Base-by-base conservation (phyloP, 2,329 filamentous ascomycete genomes). In the Podosphaera xanthii region DNA sequence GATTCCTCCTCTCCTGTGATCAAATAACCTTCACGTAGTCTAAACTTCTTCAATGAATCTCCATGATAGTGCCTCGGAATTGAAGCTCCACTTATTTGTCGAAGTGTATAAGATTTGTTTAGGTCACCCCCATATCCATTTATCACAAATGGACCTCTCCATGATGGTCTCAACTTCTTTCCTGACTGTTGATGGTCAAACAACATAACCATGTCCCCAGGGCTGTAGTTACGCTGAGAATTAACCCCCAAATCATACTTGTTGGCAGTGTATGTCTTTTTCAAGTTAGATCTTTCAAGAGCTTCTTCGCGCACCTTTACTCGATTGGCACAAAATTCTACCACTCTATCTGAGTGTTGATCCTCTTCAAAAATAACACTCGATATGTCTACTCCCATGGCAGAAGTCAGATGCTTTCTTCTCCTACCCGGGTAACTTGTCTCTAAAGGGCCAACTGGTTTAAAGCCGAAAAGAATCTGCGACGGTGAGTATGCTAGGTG, bases 61-160 rank as follows among this genome's bases (percentile, higher is more conserved):
- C 50, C 50, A 56, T 56, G 53, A 42, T 40, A 56, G 33, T n/a
- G 34, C 7, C 53, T 38, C 22, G 34, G 10, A n/a, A 40, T 53
- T 3, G 22, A 7, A 9, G 50, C 22, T 33, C 50, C 7, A 7
- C 30, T 33, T 52, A 52, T 52, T 34, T 52, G 49, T 30, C 49
- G 49, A 31, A 52, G n/a, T 38, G 1, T 40, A 40, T 56, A 56
- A 12, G 14, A 40, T 38, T 31, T 56, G 4, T n/a, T 7, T 35
- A 57, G 34, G 36, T 57, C 54, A 34, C 34, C 54, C 31, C 54
- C 35, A 57, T 5, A 42, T 7, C 54, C 54, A 5, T 8, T 33
- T 30, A 57, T n/a, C n/a, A 42, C 54, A 44, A 57, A 57, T 42
- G 54, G 54, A 3, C 54, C 54, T 42, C 54, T 42, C 34, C 54